A percentile compares a stretch with the other conserved stretches of the same genome.
These are phyloP conservation scores for Cladosporium sp. DNA, from an alignment of 2,329 filamentous ascomycete genomes.

Conservation along the genomic window DNA sequence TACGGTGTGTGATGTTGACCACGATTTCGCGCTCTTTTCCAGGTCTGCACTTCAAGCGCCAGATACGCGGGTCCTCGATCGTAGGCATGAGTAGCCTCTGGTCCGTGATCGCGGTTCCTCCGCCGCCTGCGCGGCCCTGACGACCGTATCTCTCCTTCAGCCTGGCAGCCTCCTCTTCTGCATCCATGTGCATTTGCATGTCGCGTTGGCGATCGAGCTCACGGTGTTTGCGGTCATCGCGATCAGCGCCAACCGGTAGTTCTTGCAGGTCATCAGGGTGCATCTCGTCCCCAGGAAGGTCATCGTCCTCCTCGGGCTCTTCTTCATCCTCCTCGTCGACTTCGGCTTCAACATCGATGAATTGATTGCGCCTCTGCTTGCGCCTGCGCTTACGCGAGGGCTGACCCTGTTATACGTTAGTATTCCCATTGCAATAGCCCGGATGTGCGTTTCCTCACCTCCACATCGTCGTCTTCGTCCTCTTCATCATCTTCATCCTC, in stretches of 20 bases:
- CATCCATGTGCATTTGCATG: conserved; percentile 82
- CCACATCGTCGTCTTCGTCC: conserved; percentile 29
- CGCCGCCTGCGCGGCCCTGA: conserved; percentile 60
- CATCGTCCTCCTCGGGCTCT: conserved; percentile 84
- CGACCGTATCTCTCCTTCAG: conserved; percentile 87
- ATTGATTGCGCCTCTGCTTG: conserved; percentile 74
- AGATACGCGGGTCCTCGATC: conserved; percentile 94
- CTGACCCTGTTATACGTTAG: conserved; percentile 54
- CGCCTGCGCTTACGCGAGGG: conserved; percentile 78
- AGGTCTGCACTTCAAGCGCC: conserved; percentile 88
- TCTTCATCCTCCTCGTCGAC: conserved; percentile 93
- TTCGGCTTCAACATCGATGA: conserved; percentile 97
- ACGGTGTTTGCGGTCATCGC: conserved; percentile 88
- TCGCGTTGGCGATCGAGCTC: conserved; percentile 93
- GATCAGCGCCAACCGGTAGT: conserved; percentile 69
- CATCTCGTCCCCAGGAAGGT: conserved; percentile 80
- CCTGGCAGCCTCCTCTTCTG: conserved; percentile 87
- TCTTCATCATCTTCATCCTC: conserved; percentile 36
- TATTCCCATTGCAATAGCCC: conserved; percentile 20
- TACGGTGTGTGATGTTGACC: conserved; percentile 82
- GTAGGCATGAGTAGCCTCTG: conserved; percentile 86
- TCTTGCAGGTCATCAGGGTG: conserved; percentile 89
- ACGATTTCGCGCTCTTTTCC: conserved; percentile 94
- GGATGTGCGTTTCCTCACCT: neutral
- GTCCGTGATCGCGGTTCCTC: conserved; percentile 76